Conservation (phyloP, 1,139 yeast species). For the Blastobotrys buckinghamii region DNA sequence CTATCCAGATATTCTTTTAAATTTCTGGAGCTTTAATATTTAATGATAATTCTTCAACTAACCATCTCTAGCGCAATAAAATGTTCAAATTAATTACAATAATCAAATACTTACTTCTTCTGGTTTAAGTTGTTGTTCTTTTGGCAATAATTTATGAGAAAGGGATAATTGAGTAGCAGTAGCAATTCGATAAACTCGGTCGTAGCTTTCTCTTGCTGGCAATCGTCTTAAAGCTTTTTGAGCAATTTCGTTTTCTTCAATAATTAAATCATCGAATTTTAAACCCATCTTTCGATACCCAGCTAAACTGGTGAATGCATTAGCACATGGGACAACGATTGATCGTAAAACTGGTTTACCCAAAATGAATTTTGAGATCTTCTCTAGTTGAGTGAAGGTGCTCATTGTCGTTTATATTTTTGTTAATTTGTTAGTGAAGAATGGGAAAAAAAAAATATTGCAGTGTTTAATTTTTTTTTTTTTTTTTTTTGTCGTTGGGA, state of each 20-base stretch:
- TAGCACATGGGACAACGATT: slow-evolving; percentile 73
- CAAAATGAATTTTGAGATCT: slow-evolving; percentile 73
- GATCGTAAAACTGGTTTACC: slow-evolving; percentile 74
- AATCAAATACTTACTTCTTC: slow-evolving; percentile 42
- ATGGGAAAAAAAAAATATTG: not conserved
- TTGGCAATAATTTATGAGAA: slow-evolving; percentile 80
- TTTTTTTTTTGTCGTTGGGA: not conserved
- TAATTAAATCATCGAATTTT: slow-evolving; percentile 75
- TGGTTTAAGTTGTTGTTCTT: slow-evolving; percentile 68
- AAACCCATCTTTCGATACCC: slow-evolving; percentile 95
- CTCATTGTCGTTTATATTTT: slow-evolving; percentile 41
- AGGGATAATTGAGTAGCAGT: slow-evolving; percentile 88
- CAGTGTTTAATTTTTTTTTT: too few relatives aligned
- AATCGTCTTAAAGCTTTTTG: slow-evolving; percentile 86
- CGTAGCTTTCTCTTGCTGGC: slow-evolving; percentile 76
- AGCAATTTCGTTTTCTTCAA: slow-evolving; percentile 81
- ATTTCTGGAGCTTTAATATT: too few relatives aligned
- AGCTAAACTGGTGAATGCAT: slow-evolving; percentile 62
- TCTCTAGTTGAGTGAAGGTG: slow-evolving; percentile 76
- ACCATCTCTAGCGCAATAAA: too few relatives aligned
- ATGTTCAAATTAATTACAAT: too few relatives aligned
- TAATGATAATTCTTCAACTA: not conserved
- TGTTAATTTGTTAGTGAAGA: not conserved
- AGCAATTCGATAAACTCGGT: slow-evolving; percentile 85
- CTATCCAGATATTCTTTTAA: too few relatives aligned